Evolutionary conservation across 2,329 filamentous ascomycete genomes (phyloP).

Genomic region (Elsinoe batatas): DNA sequence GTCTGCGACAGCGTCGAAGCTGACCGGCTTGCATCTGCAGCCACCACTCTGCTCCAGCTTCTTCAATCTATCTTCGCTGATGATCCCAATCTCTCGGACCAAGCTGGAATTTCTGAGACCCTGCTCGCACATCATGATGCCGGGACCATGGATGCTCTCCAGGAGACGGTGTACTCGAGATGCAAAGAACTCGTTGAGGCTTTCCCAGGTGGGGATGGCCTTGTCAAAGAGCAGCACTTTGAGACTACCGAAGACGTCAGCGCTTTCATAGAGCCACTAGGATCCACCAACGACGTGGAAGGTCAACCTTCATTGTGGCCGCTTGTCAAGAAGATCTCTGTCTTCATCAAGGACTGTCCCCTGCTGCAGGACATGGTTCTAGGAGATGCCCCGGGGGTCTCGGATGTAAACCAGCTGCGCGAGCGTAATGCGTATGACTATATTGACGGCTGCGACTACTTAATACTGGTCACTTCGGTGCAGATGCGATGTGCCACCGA

Average conservation of each 20-base stretch:
- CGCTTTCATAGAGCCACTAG: neutral
- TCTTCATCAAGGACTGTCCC: conserved; percentile 16
- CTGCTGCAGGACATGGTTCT: conserved; percentile 18
- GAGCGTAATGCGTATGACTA: conserved; percentile 17
- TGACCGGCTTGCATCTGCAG: neutral
- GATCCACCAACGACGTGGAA: neutral
- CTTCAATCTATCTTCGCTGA: neutral
- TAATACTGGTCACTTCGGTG: conserved; percentile 19
- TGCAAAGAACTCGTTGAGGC: neutral
- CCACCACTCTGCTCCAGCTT: neutral
- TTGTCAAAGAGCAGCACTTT: neutral
- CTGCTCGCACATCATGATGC: neutral
- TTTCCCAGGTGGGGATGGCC: neutral
- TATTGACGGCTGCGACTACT: conserved; percentile 18
- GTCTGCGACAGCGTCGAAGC: neutral
- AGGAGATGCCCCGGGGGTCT: conserved; percentile 21
- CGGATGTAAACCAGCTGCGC: conserved; percentile 20
- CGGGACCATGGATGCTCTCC: neutral
- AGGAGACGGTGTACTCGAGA: neutral
- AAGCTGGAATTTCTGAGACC: neutral
- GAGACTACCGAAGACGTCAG: neutral
- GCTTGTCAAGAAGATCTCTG: conserved; percentile 16
- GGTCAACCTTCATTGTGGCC: conserved; percentile 19
- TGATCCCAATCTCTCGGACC: neutral
- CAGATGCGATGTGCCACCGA: conserved; percentile 18